Conservation (phyloP, 306 rosid species). For the Sphenostylis stenocarpa region DNA sequence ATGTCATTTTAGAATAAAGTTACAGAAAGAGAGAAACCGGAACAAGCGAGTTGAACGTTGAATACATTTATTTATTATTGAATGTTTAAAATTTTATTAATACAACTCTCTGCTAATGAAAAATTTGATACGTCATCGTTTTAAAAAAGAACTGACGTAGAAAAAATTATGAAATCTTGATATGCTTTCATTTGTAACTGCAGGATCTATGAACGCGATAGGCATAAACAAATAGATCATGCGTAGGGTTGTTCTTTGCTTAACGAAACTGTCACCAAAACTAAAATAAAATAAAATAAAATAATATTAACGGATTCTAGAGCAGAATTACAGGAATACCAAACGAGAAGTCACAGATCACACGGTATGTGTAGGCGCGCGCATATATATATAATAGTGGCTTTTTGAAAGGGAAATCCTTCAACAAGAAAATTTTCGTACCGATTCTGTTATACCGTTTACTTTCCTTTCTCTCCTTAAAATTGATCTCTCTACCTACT, state of each 20-base stretch:
- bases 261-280: constrained; percentile 14
- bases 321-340: not conserved
- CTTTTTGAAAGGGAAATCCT: not conserved
- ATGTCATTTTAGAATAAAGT: too few relatives aligned
- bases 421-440: not conserved
- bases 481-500: not conserved
- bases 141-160: not conserved
- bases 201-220: not conserved
- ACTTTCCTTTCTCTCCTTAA: not conserved
- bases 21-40: too few relatives aligned
- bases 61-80: too few relatives aligned
- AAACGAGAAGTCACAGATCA: not conserved
- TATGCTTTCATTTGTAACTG: too few relatives aligned
- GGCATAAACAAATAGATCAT: not conserved
- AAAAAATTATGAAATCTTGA: not conserved
- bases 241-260: constrained; percentile 25
- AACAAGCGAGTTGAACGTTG: too few relatives aligned
- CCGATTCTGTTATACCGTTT: not conserved
- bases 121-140: too few relatives aligned
- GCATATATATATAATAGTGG: not conserved
- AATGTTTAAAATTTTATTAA: too few relatives aligned
- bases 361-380: constrained; percentile 23
- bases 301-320: not conserved
- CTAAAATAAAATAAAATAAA: not conserved
- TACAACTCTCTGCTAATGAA: too few relatives aligned